phyloP scores from a whole-genome alignment of 129 eudicot species.

The Flaveria bidentis region DNA sequence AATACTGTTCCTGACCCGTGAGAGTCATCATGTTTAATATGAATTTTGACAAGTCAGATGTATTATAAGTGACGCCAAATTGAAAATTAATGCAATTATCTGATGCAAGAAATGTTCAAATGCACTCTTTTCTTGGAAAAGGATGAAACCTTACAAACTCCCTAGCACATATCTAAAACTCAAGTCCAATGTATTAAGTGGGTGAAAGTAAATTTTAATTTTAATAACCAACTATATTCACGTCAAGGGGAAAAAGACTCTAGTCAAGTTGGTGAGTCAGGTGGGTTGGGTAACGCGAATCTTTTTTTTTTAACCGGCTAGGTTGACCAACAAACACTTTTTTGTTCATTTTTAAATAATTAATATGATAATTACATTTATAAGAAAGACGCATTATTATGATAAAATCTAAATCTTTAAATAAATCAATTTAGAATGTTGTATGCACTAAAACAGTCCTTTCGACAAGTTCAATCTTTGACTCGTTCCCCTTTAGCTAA shows the following conservation, averaged over 20 bases:
- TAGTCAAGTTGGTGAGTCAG: not conserved
- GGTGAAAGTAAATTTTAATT: not conserved
- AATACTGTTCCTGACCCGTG: not conserved
- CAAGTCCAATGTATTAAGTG: not conserved
- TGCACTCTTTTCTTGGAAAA: slow-evolving; percentile 1
- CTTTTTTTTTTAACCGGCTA: not conserved
- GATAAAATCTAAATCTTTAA: not conserved
- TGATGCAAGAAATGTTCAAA: not conserved
- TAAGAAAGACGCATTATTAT: not conserved
- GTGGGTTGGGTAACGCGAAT: not conserved
- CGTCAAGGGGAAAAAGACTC: not conserved
- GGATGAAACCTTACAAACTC: not conserved
- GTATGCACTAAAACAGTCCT: not conserved
- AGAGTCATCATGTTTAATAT: not conserved
- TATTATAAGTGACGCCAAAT: slow-evolving; percentile 12
- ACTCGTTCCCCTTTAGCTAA: too few relatives aligned
- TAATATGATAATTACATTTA: not conserved
- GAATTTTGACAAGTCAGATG: slow-evolving; percentile 7
- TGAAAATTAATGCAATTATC: not conserved
- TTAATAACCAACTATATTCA: not conserved
- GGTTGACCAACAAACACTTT: not conserved
- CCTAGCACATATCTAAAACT: slow-evolving; percentile 5
- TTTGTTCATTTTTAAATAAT: not conserved
- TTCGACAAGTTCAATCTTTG: too few relatives aligned
- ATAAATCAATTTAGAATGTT: not conserved